phyloP scores from a whole-genome alignment of 2,329 filamentous ascomycete genomes.

The Cordyceps cateniannulata region DNA sequence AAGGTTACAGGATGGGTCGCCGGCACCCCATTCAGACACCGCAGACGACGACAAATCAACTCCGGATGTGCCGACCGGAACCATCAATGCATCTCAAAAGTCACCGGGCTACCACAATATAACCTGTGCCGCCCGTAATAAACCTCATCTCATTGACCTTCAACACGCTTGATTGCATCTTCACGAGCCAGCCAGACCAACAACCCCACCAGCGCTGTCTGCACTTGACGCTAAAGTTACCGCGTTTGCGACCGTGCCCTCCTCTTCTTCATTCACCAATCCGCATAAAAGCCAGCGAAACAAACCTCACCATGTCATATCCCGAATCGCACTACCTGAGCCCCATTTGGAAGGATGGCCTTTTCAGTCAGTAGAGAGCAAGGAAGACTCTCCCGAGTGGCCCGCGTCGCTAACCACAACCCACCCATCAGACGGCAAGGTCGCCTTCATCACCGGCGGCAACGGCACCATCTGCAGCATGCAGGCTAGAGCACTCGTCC shows the following conservation, averaged over 20 bases:
- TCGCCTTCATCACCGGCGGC: conserved; percentile 92
- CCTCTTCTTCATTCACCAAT: not conserved
- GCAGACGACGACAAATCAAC: conserved; percentile 5
- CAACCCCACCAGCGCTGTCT: not conserved
- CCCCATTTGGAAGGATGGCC: conserved; percentile 76
- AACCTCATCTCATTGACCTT: not conserved
- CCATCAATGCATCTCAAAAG: not conserved
- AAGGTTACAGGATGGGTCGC: not conserved
- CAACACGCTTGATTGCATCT: not conserved
- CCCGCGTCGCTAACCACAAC: not conserved
- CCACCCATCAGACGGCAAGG: conserved; percentile 61
- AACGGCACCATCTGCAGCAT: conserved; percentile 91
- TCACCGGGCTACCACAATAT: not conserved
- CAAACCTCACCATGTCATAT: conserved; percentile 50
- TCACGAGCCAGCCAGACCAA: not conserved
- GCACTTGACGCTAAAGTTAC: not conserved
- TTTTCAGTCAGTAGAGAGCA: conserved; percentile 61
- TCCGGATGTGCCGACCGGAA: not conserved
- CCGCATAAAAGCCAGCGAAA: conserved; percentile 4
- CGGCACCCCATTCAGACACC: not conserved
- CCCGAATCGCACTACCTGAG: conserved; percentile 72
- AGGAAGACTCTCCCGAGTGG: no score
- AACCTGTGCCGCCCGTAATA: not conserved
- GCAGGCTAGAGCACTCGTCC: conserved; percentile 84
- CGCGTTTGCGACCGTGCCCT: not conserved